phyloP scores from a whole-genome alignment of 331 rosid genomes.

The Stylosanthes scabra region DNA sequence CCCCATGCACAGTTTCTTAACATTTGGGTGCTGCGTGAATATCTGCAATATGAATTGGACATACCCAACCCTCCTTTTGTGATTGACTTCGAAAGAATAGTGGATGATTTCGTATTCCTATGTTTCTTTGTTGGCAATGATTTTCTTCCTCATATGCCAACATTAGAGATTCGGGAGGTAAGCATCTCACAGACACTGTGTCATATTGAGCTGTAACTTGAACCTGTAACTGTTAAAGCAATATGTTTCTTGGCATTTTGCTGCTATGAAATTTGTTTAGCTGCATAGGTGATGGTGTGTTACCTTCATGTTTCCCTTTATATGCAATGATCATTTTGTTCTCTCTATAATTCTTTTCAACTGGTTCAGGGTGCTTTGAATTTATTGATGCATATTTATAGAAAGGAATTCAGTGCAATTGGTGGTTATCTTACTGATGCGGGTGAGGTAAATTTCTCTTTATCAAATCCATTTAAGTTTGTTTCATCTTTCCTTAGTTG shows the following conservation, averaged over 20 bases:
- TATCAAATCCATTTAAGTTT: conserved; percentile 20
- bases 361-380: conserved; percentile 89
- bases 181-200: conserved; percentile 37
- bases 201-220: conserved; percentile 35
- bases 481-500: conserved; percentile 18
- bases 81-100: conserved; percentile 68
- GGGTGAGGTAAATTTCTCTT: conserved; percentile 82
- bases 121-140: conserved; percentile 92
- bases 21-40: conserved; percentile 92
- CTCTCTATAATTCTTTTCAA: conserved; percentile 35
- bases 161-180: conserved; percentile 98
- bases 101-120: conserved; percentile 83
- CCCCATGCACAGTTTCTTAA: conserved; percentile 69
- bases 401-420: conserved; percentile 85
- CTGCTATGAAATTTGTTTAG: neutral
- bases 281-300: conserved; percentile 9
- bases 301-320: conserved; percentile 16
- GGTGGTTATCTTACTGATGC: conserved; percentile 99
- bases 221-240: conserved; percentile 24
- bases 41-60: conserved; percentile 81
- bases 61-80: conserved; percentile 82
- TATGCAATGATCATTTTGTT: conserved; percentile 22
- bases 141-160: conserved; percentile 98
- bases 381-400: conserved; percentile 91
- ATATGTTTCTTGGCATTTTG: conserved; percentile 31